Percentiles rank a stretch among this genome's conserved stretches.
phyloP scores from a whole-genome alignment of 345 rosid genomes.

The Lepidium sativum region DNA sequence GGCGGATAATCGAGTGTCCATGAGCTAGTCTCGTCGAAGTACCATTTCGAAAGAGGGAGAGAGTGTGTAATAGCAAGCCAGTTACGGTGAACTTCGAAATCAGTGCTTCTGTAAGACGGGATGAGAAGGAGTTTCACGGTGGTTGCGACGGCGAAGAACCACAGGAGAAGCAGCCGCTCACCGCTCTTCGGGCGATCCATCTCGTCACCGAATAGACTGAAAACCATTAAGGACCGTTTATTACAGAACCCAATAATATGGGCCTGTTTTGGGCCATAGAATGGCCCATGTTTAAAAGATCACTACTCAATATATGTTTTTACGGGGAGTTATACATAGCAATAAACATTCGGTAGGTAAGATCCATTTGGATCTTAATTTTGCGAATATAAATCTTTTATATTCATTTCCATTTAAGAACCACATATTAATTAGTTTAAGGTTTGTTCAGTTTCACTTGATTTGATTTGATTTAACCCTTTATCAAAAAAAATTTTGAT shows the following conservation, averaged over 20 bases:
- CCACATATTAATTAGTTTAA: no score
- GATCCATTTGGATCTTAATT: no score
- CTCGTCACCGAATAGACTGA: neutral
- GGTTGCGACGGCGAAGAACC: slow-evolving; percentile 54
- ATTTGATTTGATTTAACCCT: no score
- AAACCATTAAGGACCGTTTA: neutral
- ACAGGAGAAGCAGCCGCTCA: slow-evolving; percentile 28
- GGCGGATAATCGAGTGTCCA: slow-evolving; percentile 99
- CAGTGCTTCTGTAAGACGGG: slow-evolving; percentile 78
- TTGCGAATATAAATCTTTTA: no score
- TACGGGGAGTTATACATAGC: neutral
- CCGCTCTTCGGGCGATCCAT: slow-evolving; percentile 6
- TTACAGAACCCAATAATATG: neutral
- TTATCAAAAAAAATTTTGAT: no score
- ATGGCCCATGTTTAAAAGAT: neutral
- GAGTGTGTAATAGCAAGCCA: slow-evolving; percentile 87
- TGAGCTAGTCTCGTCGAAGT: slow-evolving; percentile 71
- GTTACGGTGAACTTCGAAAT: slow-evolving; percentile 92
- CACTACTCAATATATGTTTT: no score
- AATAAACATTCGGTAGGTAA: no score
- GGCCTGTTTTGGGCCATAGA: neutral
- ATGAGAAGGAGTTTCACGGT: slow-evolving; percentile 63
- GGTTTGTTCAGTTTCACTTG: no score
- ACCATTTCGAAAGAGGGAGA: slow-evolving; percentile 78
- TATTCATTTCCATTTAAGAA: no score